Base-by-base conservation (phyloP, 2,329 filamentous ascomycete species). In the Fonsecaea erecta region DNA sequence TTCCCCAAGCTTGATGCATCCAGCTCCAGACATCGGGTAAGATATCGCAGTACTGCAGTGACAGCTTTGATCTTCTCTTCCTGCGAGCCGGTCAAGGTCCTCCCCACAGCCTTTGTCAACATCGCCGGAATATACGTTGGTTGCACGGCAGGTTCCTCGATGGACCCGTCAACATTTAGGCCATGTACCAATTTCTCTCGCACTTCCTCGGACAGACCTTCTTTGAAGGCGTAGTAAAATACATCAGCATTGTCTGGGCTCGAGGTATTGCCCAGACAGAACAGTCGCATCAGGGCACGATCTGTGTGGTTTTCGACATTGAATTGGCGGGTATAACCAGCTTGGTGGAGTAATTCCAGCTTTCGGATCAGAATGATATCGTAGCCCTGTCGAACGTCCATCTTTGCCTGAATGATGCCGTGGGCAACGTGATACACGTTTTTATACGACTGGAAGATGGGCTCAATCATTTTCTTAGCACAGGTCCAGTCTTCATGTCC, bases 71-170 rank as follows among this genome's bases (percentile, higher is more conserved):
- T 54, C 54, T 62, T 67, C 24, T 63, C 60, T 34, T 67, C 59
- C 1, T 52, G 46, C 1, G 46, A 30, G 21, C 63, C 65, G 24
- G 11, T 62, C 53, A 18, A 12, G 0, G 65, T 68, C 18, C 63
- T 68, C 6, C 51, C 52, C 21, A 57, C 6, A 5, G 70, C 73
- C 55, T 74, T 73, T 1, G 72, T 71, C 21, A 77, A 64, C 34
- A 78, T 70, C 0, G 75, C 76, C 1, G 77, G 77, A 43, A 75
- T 73, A 37, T 79, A 79, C 8, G 76, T 78, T 1, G 75, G 72
- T 14, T 76, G 70, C 11, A 79, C 72, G 0, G 76, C 77, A 4
- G 73, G 72, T 24, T 72, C 68, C 5, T 71, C 71, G 14, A 72
- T 60, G 0, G 68, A 65, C 0, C 77, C 77, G 52, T 77, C 73